These are phyloP conservation scores for Penicillium sp. DNA, from an alignment of 2,329 filamentous ascomycete species.

Conservation along the genomic window DNA sequence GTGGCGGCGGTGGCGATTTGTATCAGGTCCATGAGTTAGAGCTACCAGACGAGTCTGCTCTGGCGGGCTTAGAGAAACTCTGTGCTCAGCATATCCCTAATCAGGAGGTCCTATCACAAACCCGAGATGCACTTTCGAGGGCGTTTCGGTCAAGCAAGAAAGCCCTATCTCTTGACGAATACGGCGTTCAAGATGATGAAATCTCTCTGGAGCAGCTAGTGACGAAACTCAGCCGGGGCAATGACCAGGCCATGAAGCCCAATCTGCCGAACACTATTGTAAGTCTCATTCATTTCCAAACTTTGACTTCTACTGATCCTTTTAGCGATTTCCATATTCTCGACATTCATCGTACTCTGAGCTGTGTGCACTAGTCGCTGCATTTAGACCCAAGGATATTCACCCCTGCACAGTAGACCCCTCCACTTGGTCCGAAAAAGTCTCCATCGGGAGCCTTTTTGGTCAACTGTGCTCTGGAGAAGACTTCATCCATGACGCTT, in stretches of 20 bases:
- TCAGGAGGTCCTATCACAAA: slow-evolving; percentile 25
- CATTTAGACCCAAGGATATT: slow-evolving; percentile 72
- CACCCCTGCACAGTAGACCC: slow-evolving; percentile 77
- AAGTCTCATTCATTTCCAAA: slow-evolving; percentile 11
- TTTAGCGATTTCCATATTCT: slow-evolving; percentile 74
- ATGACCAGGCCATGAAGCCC: slow-evolving; percentile 1
- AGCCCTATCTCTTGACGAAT: slow-evolving; percentile 38
- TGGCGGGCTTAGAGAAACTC: slow-evolving; percentile 56
- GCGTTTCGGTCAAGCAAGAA: slow-evolving; percentile 37
- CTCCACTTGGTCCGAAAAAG: slow-evolving; percentile 60
- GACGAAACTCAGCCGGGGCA: slow-evolving; percentile 30
- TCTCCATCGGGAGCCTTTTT: slow-evolving; percentile 70
- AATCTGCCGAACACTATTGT: slow-evolving; percentile 37
- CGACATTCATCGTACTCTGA: slow-evolving; percentile 86
- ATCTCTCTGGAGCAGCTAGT: slow-evolving; percentile 40
- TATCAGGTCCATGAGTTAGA: slow-evolving; percentile 68
- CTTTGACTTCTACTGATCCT: slow-evolving; percentile 6
- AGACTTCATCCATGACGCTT: slow-evolving; percentile 64
- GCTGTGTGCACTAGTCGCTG: slow-evolving; percentile 67
- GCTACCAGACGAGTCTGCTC: slow-evolving; percentile 48
- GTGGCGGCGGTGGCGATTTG: slow-evolving; percentile 76
- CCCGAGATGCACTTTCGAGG: slow-evolving; percentile 30
- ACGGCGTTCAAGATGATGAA: slow-evolving; percentile 38
- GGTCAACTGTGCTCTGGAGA: slow-evolving; percentile 64
- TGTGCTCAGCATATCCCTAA: slow-evolving; percentile 45